phyloP scores from a whole-genome alignment of 306 rosid genomes.

The Cajanus cajan region DNA sequence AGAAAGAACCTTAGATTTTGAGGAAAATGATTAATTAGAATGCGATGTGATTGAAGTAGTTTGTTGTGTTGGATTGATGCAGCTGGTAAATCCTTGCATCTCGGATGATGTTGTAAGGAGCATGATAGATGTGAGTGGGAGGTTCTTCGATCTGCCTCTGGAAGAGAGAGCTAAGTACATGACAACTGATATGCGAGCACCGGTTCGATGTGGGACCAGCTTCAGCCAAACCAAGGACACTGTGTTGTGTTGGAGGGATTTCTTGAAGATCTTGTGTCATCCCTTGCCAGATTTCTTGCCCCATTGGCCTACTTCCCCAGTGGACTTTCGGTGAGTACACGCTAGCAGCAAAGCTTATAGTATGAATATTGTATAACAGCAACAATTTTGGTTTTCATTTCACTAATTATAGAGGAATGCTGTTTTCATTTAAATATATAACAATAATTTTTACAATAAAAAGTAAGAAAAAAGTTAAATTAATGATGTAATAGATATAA shows the following conservation, averaged over 20 bases:
- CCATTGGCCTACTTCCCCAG: conserved; percentile 76
- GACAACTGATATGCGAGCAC: conserved; percentile 63
- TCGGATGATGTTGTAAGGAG: conserved; percentile 40
- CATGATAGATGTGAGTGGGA: conserved; percentile 57
- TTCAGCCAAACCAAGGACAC: conserved; percentile 71
- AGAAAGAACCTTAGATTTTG: not conserved
- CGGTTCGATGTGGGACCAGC: conserved; percentile 86
- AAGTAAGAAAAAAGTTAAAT: not conserved
- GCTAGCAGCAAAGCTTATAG: no score
- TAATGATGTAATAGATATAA: not conserved
- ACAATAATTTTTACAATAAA: no score
- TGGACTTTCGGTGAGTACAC: conserved; percentile 54
- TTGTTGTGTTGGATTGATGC: conserved; percentile 22
- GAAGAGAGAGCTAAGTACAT: conserved; percentile 77
- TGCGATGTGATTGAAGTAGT: not conserved
- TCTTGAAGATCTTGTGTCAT: conserved; percentile 70
- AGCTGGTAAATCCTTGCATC: conserved; percentile 77
- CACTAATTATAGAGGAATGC: no score
- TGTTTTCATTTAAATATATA: no score
- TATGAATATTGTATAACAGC: not conserved
- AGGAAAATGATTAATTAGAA: not conserved
- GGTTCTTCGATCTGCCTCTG: conserved; percentile 64
- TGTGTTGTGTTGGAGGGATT: conserved; percentile 88
- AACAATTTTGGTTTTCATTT: not conserved
- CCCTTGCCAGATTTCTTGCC: conserved; percentile 56